Base-by-base conservation (phyloP, 2,329 filamentous ascomycete species). In the Epicoccum nigrum region DNA sequence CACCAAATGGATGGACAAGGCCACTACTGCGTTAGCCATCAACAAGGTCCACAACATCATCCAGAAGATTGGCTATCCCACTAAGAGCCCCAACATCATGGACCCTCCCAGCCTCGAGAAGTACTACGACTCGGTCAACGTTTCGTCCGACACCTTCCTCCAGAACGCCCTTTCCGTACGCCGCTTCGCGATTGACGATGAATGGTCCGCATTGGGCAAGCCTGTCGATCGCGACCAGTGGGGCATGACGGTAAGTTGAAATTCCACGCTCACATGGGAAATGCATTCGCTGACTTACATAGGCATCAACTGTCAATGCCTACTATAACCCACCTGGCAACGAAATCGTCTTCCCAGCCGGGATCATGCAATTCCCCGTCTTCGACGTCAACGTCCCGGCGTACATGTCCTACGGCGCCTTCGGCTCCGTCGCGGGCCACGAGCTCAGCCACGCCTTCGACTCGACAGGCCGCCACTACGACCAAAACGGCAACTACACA, bases 371-470 rank as follows among this genome's bases (percentile, higher is more conserved):
- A 65, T 81, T 83, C 3, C 86, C 87, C 0, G 76, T 86, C 1
- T 89, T 89, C 62, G 82, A 86, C 51, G 79, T 82, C 9, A 74
- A 80, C 4, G 78, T 87, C 1, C 87, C 87, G 0, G 74, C 81
- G 19, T 90, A 89, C 59, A 72, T 89, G 30, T 81, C 81, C 8
- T 90, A 88, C 65, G 86, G 86, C n/a, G 83, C 83, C 0, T 86
- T 89, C 64, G 87, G 86, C 0, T 80, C 83, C 1, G 81, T 88
- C 2, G 83, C 83, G 7, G 87, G 86, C 2, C 87, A 90, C 62
- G 86, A 89, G 67, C 77, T 90, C 7, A 86, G 83, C 3, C 87
- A 90, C 37, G 86, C 84, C 11, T 89, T 90, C 60, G 87, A 90
- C 67, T 85, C 81, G 27, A 82, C 79, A 0, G 86, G 86, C 7